These are phyloP conservation scores for Phellopilus nigrolimitatus DNA, from an alignment of 1,284 basidiomycete genomes.

Conservation along the genomic window DNA sequence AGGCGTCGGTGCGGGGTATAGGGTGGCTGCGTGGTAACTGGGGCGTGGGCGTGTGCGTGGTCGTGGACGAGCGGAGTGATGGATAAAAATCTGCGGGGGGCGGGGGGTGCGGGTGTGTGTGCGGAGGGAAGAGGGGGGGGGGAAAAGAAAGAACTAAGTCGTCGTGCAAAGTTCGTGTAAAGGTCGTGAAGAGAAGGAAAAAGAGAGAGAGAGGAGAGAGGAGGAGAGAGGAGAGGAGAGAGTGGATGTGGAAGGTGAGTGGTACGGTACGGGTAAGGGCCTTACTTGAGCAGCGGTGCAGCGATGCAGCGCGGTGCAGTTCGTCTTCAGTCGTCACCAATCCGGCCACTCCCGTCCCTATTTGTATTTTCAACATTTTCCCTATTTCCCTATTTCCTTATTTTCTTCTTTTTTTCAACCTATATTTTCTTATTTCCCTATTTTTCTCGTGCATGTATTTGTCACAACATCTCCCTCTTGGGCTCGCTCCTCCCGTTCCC, in stretches of 20 bases:
- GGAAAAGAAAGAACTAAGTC: constrained; percentile 32
- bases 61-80: constrained; percentile 23
- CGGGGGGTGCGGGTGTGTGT: constrained; percentile 29
- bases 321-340: neutral
- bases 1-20: neutral
- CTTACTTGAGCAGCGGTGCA: no score
- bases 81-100: constrained; percentile 25
- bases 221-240: constrained; percentile 2
- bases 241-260: constrained; percentile 21
- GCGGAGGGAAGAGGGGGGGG: constrained; percentile 26
- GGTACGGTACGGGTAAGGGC: no score
- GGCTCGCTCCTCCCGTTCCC: neutral
- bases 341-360: no score
- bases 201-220: constrained; percentile 5
- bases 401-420: neutral
- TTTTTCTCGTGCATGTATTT: neutral
- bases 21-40: neutral
- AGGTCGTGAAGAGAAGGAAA: constrained; percentile 46
- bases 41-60: neutral
- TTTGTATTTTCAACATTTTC: neutral
- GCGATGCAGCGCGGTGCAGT: no score
- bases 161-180: constrained; percentile 65
- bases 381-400: neutral
- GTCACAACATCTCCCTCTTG: neutral
- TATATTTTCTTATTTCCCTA: neutral